Evolutionary conservation across 139 green algal genomes (phyloP).

Genomic region (Picochlorum sp.): DNA sequence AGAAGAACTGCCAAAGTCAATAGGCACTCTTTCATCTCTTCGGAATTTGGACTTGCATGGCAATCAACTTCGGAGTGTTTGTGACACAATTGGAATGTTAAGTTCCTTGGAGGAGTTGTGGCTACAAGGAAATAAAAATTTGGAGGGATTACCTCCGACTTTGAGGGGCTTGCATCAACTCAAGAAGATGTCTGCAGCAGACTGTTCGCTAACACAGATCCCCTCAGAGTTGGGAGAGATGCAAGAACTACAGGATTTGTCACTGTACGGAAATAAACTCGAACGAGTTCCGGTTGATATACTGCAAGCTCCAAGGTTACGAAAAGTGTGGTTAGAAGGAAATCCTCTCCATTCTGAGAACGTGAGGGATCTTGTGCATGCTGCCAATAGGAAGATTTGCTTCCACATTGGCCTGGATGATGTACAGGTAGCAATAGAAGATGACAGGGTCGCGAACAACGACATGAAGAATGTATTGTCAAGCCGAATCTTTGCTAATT

Average conservation of each 20-base stretch:
- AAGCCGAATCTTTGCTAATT: neutral
- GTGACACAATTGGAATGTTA: conserved; percentile 24
- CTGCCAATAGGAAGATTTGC: conserved; percentile 7
- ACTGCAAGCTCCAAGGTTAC: conserved; percentile 11
- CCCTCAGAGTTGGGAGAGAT: conserved; percentile 7
- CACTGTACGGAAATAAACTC: conserved; percentile 37
- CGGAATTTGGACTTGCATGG: conserved; percentile 44
- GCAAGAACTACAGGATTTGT: conserved; percentile 20
- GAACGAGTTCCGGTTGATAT: conserved; percentile 13
- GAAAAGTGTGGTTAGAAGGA: conserved; percentile 64
- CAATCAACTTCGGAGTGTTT: conserved; percentile 42
- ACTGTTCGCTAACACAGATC: conserved; percentile 33
- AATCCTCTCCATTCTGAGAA: conserved; percentile 47
- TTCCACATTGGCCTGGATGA: conserved; percentile 44
- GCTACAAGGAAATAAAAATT: conserved; percentile 51
- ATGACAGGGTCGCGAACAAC: neutral
- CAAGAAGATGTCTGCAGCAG: conserved; percentile 35
- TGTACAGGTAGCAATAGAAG: conserved; percentile 9
- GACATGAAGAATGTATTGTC: neutral
- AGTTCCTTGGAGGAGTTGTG: conserved; percentile 38
- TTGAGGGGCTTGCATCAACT: conserved; percentile 26
- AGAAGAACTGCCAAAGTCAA: conserved; percentile 31
- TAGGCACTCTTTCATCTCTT: conserved; percentile 37
- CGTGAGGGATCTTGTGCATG: conserved; percentile 27
- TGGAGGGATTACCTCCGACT: conserved; percentile 37